Conservation (phyloP, 441 rosid species). For the Francoa sonchifolia region DNA sequence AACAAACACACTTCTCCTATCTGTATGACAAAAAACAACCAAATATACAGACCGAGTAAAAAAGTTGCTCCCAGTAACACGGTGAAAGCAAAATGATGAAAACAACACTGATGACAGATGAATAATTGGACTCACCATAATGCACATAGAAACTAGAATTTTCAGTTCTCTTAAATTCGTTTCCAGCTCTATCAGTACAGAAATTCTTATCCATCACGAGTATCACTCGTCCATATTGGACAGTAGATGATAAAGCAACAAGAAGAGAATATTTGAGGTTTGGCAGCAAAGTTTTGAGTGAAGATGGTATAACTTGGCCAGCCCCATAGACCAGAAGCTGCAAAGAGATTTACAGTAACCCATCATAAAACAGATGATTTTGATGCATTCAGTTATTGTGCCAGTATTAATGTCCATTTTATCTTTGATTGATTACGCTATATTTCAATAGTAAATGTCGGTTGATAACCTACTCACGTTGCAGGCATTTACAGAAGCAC, state of each 20-base stretch:
- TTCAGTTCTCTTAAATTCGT: conserved; percentile 43
- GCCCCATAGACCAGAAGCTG: conserved; percentile 88
- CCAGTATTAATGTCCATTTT: no score
- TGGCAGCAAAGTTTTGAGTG: conserved; percentile 36
- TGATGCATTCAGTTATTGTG: no score
- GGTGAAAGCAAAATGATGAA: no score
- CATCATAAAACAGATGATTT: not conserved
- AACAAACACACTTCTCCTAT: conserved; percentile 59
- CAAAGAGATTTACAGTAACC: conserved; percentile 12
- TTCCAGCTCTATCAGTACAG: conserved; percentile 72
- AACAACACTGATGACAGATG: no score
- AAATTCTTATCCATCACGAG: conserved; percentile 61
- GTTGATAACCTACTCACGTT: conserved; percentile 68
- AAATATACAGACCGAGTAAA: conserved; percentile 4
- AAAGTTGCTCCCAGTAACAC: no score
- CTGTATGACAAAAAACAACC: conserved; percentile 29
- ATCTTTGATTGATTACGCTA: no score
- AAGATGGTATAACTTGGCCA: conserved; percentile 77
- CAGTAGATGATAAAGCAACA: conserved; percentile 43
- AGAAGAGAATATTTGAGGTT: conserved; percentile 55
- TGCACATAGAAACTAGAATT: conserved; percentile 66
- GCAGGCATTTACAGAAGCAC: conserved; percentile 70
- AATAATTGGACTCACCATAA: conserved; percentile 48
- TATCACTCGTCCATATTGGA: conserved; percentile 49
- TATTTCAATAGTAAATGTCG: conserved; percentile 8